Evolutionary conservation across 2,329 filamentous ascomycete genomes (phyloP).

Genomic region (Colletotrichum godetiae): DNA sequence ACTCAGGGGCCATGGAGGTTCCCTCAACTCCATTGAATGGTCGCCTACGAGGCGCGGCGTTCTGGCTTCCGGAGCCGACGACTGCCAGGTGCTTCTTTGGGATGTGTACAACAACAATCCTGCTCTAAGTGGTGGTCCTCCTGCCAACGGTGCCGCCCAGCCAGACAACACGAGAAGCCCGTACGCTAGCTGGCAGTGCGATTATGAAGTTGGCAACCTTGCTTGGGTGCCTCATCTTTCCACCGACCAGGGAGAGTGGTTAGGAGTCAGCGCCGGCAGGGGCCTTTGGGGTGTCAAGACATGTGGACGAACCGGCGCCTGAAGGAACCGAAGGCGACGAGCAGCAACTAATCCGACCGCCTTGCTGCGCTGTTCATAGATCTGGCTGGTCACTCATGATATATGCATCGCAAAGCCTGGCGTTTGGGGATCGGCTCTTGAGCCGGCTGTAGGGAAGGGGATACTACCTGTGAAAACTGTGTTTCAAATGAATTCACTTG

Average conservation of each 20-base stretch:
- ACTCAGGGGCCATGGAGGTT: conserved; percentile 85
- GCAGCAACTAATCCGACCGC: conserved; percentile 12
- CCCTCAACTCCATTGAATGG: conserved; percentile 96
- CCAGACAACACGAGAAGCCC: conserved; percentile 73
- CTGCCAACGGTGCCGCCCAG: conserved; percentile 61
- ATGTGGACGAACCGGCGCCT: conserved; percentile 35
- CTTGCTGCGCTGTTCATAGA: conserved; percentile 33
- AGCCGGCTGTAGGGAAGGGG: conserved; percentile 3
- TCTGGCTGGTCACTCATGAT: conserved; percentile 33
- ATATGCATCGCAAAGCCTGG: conserved; percentile 39
- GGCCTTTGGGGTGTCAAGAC: conserved; percentile 80
- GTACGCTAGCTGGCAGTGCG: conserved; percentile 83
- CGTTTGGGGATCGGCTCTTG: conserved; percentile 34
- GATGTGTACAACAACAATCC: conserved; percentile 80
- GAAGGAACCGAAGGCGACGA: conserved; percentile 19
- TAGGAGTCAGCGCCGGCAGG: conserved; percentile 83
- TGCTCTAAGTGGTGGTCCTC: conserved; percentile 53
- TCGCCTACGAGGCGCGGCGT: conserved; percentile 87
- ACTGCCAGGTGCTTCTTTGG: conserved; percentile 93
- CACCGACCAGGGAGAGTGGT: conserved; percentile 81
- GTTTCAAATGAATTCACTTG: neutral
- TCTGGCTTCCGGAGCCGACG: conserved; percentile 91
- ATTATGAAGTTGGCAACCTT: conserved; percentile 87
- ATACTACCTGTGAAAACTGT: neutral
- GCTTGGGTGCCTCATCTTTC: conserved; percentile 83